Evolutionary conservation across 78 protist genomes (phyloP), one percentile per base, ranked within the genome.

Genomic region (Salpingoeca rosetta): DNA sequence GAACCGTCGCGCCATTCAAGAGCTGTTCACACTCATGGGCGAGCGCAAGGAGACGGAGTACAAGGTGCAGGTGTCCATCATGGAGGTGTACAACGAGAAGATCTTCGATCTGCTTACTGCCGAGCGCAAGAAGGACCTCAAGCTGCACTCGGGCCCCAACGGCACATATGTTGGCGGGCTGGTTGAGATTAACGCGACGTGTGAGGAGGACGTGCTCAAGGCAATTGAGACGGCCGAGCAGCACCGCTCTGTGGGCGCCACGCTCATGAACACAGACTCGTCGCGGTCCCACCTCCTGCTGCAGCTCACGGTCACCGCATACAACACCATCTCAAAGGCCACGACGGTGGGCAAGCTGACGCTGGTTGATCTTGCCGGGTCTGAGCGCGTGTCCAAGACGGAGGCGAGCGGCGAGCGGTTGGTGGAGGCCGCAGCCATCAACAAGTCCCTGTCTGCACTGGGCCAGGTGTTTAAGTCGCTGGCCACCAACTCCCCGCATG

Each of bases 401-500:
- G 81, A 11, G 31, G 65, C 65, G 7, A 26, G 36, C 3, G 92
- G 92, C 1, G 84, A 76, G 35, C 87, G 92, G 26, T 72, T 91
- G 38, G 83, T 91, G 84, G 98, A 95, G 85, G 86, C 96, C n/a
- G 85, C 72, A 56, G 44, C 81, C 65, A 95, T 95, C 89, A 95
- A 95, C 87, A 78, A 74, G 38, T 84, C 91, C 39, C 87, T 95
- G 26, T 74, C 85, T 26, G 78, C 91, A 31, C 90, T 95, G 42
- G 87, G 91, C 31, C 88, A 95, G 72, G 94, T 91, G 36, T 91
- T 95, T 12, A 74, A 88, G 35, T 94, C 97, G 24, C 83, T 95
- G 38, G 36, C 78, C 41, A 74, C 3, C 78, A 28, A 36, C 36
- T 41, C 10, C 41, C 0, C 35, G n/a, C 91, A 91, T 80, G 51